Conservation (phyloP, 179 eudicot species). For the Monotropa hypopitys region DNA sequence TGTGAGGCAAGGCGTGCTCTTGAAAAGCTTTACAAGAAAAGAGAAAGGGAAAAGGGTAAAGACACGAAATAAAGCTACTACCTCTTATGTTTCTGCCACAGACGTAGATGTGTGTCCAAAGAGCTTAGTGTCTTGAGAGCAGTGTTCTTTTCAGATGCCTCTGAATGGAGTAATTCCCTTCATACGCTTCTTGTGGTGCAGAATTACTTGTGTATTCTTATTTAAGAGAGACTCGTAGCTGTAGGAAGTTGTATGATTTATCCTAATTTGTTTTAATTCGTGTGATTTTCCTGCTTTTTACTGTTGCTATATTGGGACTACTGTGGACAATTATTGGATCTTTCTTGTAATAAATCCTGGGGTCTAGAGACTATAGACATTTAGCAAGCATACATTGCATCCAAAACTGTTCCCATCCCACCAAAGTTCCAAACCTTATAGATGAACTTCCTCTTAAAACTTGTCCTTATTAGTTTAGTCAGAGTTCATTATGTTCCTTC, state of each 20-base stretch:
- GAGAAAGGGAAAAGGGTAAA: conserved; percentile 58
- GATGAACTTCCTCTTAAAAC: too few species aligned
- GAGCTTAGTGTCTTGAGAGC: not conserved
- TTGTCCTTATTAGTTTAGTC: not conserved
- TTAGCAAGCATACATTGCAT: not conserved
- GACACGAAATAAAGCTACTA: conserved; percentile 9
- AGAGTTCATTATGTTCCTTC: not conserved
- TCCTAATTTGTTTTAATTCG: not conserved
- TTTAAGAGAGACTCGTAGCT: not conserved
- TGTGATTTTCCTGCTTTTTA: not conserved
- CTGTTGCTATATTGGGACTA: not conserved
- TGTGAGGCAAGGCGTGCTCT: conserved; percentile 82
- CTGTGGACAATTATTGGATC: not conserved
- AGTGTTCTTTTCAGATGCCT: not conserved
- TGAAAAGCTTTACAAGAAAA: conserved; percentile 66
- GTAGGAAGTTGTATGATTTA: not conserved
- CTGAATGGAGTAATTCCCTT: not conserved
- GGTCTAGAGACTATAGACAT: not conserved
- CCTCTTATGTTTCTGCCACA: not conserved
- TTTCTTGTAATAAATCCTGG: not conserved
- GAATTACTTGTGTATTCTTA: not conserved
- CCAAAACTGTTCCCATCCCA: not conserved
- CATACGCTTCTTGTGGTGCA: not conserved
- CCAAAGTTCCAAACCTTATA: too few species aligned
- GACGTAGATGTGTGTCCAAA: not conserved